Evolutionary conservation across 495 filamentous ascomycete genomes (phyloP), one percentile per base, ranked within the genome.

Genomic region (Podospora bellae-mahoneyi): DNA sequence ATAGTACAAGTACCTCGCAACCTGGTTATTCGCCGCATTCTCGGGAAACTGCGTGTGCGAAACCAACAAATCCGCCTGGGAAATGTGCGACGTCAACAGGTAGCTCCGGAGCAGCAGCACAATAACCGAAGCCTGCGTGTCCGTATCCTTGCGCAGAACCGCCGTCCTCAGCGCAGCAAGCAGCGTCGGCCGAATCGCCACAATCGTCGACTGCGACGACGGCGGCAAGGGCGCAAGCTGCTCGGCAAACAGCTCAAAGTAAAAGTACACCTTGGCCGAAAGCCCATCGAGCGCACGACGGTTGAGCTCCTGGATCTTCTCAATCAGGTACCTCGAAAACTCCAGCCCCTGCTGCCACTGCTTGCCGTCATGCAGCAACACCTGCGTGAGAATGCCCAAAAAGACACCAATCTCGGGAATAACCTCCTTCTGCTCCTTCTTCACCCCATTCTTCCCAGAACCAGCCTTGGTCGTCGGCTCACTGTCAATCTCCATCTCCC

Each of bases 31-130:
- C 62, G 93, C 92, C 4, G 95, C 95, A 72, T 91, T 91, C 54
- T 91, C 83, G 32, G 95, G 96, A 79, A 99, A 98, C 73, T 92
- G 88, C 61, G 94, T 97, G 79, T 98, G 96, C 34, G 91, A 91
- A 68, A 99, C 92, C 65, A 99, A 84, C 53, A 97, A 88, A 79
- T 99, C 96, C 68, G 96, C 95, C 83, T 98, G 95, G 23, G 92
- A 89, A 79, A 98, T 97, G 78, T 98, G 94, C 59, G 96, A 97
- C 15, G 96, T 98, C 28, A 90, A 89, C 69, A 99, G 88, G 77
- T 99, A 98, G 79, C 94, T 99, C 70, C 95, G 94, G 69, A 99
- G 90, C 28, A 99, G 87, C 60, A 99, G 84, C 2, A 94, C 94
- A 75, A 94, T 96, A 68, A 97, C 92, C 6, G 94, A 93, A 28